These are phyloP conservation scores for Parastagonospora avenae DNA, from an alignment of 2,329 filamentous ascomycete genomes.

Conservation along the genomic window DNA sequence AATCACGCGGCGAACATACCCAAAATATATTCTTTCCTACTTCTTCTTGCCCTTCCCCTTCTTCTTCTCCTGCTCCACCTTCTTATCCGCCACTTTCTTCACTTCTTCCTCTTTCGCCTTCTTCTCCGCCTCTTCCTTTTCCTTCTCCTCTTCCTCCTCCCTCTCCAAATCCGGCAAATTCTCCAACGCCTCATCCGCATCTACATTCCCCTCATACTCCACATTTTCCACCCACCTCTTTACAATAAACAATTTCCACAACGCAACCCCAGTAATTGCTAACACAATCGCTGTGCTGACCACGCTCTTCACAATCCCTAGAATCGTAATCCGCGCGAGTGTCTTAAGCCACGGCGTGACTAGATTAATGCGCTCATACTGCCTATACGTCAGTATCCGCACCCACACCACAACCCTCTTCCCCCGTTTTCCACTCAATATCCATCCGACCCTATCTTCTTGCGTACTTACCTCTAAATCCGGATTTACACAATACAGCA, in stretches of 20 bases:
- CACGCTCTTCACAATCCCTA: constrained; percentile 19
- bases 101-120: background rate
- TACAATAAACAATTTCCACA: constrained; percentile 27
- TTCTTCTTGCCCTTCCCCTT: constrained; percentile 16
- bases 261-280: constrained; percentile 2
- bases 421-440: too few species aligned
- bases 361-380: constrained; percentile 46
- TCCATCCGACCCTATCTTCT: too few species aligned
- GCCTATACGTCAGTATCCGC: too few species aligned
- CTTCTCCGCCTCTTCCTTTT: constrained; percentile 2
- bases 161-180: constrained; percentile 11
- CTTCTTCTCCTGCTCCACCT: constrained; percentile 3
- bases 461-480: constrained; percentile 49
- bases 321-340: constrained; percentile 30
- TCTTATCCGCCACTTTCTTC: constrained; percentile 1
- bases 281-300: constrained; percentile 5
- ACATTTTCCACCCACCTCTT: constrained; percentile 31
- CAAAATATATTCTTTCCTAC: background rate
- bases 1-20: background rate
- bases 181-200: constrained; percentile 36
- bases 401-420: too few species aligned
- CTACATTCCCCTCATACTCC: constrained; percentile 36
- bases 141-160: background rate
- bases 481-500: constrained; percentile 56
- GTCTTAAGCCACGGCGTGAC: constrained; percentile 52